phyloP scores from a whole-genome alignment of 768 basidiomycete species.

The Tylopilus plumbeoviolaceoides region DNA sequence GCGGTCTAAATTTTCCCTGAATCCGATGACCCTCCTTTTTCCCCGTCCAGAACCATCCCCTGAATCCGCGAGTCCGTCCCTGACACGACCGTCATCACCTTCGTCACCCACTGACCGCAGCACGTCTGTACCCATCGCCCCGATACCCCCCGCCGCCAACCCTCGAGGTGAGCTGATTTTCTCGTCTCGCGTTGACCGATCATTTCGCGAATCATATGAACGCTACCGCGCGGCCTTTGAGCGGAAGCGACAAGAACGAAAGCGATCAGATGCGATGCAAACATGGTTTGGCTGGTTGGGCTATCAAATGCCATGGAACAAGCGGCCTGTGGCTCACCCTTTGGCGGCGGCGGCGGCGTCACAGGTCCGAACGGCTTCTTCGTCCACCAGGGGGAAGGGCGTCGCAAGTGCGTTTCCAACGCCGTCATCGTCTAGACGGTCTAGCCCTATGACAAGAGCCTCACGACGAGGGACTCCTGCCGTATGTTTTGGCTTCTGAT shows the following conservation, averaged over 20 bases:
- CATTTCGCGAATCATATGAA: slow-evolving; percentile 89
- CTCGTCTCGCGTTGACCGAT: slow-evolving; percentile 76
- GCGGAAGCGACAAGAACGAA: slow-evolving; percentile 62
- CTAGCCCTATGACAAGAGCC: slow-evolving; percentile 32
- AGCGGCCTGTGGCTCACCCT: slow-evolving; percentile 4
- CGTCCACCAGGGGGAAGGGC: slow-evolving; percentile 24
- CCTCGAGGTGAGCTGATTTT: slow-evolving; percentile 97
- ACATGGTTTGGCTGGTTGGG: slow-evolving; percentile 30
- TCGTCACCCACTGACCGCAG: slow-evolving; percentile 36
- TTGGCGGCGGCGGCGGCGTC: slow-evolving; percentile 1
- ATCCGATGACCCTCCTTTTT: slow-evolving; percentile 37
- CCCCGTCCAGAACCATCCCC: slow-evolving; percentile 26
- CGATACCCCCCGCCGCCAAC: slow-evolving; percentile 86
- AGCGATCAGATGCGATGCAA: slow-evolving; percentile 34
- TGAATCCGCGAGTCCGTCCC: slow-evolving; percentile 19
- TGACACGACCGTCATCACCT: slow-evolving; percentile 27
- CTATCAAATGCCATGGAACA: slow-evolving; percentile 30
- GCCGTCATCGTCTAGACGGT: slow-evolving; percentile 30
- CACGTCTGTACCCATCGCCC: slow-evolving; percentile 45
- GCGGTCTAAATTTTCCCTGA: slow-evolving; percentile 49
- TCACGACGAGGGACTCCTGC: slow-evolving; percentile 25
- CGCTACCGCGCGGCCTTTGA: slow-evolving; percentile 88
- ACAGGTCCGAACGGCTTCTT: slow-evolving; percentile 24
- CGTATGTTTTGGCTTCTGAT: slow-evolving; percentile 16
- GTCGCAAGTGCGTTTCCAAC: slow-evolving; percentile 26